These are phyloP conservation scores for Striga hermonthica DNA, from an alignment of 305 asterid genomes.

Conservation along the genomic window DNA sequence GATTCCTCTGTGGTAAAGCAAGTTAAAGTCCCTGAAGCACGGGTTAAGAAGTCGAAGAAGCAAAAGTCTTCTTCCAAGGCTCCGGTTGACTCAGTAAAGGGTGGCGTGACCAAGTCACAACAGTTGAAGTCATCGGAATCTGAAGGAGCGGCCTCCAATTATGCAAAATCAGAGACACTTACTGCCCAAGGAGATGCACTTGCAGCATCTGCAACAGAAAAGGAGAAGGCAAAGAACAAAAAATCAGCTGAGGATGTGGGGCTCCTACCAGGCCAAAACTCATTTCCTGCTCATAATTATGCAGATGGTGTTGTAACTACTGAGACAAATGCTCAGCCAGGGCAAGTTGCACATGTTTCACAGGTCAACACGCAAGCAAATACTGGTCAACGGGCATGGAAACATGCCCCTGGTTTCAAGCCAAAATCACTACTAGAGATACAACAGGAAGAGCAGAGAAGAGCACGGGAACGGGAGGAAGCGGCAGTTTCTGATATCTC, in stretches of 20 bases:
- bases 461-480: conserved; percentile 61
- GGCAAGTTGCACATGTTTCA: conserved; percentile 26
- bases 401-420: conserved; percentile 86
- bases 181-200: conserved; percentile 34
- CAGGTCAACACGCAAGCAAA: conserved; percentile 29
- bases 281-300: conserved; percentile 17
- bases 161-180: conserved; percentile 32
- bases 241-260: conserved; percentile 32
- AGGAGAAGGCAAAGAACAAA: conserved; percentile 34
- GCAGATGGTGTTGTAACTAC: conserved; percentile 29
- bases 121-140: conserved; percentile 40
- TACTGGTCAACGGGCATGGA: conserved; percentile 67
- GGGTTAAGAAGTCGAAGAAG: conserved; percentile 66
- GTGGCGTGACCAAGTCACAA: conserved; percentile 39
- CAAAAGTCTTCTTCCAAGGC: conserved; percentile 56
- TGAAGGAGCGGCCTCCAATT: conserved; percentile 34
- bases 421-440: conserved; percentile 74
- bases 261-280: conserved; percentile 30
- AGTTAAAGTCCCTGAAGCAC: conserved; percentile 43
- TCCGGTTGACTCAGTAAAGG: conserved; percentile 36
- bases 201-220: conserved; percentile 36
- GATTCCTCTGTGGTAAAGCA: conserved; percentile 43
- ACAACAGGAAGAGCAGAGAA: conserved; percentile 81
- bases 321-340: conserved; percentile 36
- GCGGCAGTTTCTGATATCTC: conserved; percentile 43